These are phyloP conservation scores for Emmonsiellopsis sp. DNA, from an alignment of 2,329 filamentous ascomycete species.

Conservation along the genomic window DNA sequence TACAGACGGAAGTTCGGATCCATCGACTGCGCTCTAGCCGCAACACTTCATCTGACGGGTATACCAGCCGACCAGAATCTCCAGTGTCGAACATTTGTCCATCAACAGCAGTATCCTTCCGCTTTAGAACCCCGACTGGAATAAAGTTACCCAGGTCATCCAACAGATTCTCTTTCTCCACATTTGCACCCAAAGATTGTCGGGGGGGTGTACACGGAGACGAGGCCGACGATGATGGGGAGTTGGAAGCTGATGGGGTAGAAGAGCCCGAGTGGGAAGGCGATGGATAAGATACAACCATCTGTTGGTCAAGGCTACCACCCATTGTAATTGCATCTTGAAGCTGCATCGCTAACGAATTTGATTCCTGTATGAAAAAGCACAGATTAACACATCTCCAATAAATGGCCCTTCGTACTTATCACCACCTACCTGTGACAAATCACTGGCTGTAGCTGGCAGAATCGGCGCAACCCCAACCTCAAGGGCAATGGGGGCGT, in stretches of 20 bases:
- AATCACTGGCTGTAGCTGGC: neutral
- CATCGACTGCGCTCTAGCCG: constrained; percentile 25
- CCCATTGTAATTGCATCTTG: neutral
- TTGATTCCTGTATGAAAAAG: neutral
- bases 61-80: neutral
- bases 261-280: neutral
- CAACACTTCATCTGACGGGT: constrained; percentile 17
- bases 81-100: neutral
- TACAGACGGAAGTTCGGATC: constrained; percentile 22
- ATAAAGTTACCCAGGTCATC: constrained; percentile 18
- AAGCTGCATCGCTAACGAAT: neutral
- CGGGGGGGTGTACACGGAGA: neutral
- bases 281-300: neutral
- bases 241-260: neutral
- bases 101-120: constrained; percentile 1
- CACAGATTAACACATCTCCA: neutral
- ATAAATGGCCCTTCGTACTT: neutral
- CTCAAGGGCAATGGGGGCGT: no score
- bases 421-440: neutral
- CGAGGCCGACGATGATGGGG: neutral
- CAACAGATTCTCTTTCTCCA: constrained; percentile 6
- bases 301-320: neutral
- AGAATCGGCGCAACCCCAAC: neutral
- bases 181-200: neutral
- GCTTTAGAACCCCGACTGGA: constrained; percentile 23